These are phyloP conservation scores for Amphibolis antarctica DNA, from an alignment of 106 monocot genomes.

Conservation along the genomic window DNA sequence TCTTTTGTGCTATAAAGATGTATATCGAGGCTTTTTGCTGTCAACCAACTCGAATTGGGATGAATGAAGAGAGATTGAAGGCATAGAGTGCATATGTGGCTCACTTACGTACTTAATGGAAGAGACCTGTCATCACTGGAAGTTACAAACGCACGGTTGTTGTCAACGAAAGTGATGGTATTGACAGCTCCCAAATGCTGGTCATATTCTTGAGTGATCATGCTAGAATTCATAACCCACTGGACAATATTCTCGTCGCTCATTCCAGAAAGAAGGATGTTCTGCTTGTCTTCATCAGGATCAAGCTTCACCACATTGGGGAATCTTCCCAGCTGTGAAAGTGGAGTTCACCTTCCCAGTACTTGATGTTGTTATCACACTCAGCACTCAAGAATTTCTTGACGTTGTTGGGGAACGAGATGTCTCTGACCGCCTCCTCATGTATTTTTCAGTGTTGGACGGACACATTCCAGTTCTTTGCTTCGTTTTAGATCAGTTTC, in stretches of 20 bases:
- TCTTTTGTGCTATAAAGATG: constrained; percentile 96
- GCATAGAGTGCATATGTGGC: constrained; percentile 99
- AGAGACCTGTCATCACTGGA: constrained; percentile 93
- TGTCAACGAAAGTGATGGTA: constrained; percentile 97
- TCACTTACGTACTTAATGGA: constrained; percentile 98
- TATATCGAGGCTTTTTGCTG: constrained; percentile 97
- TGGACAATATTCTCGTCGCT: constrained; percentile 99
- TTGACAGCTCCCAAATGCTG: constrained; percentile 95
- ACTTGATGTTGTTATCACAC: constrained; percentile 90
- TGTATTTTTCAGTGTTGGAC: constrained; percentile 78
- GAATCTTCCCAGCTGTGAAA: constrained; percentile 88
- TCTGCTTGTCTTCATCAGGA: constrained; percentile 92
- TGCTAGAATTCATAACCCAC: constrained; percentile 89
- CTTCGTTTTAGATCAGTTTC: no score
- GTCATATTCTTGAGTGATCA: constrained; percentile 94
- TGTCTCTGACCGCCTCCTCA: constrained; percentile 89
- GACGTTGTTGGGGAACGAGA: constrained; percentile 88
- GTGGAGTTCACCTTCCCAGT: constrained; percentile 85
- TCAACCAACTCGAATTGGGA: constrained; percentile 87
- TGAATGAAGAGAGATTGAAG: constrained; percentile 82
- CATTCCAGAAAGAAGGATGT: constrained; percentile 88
- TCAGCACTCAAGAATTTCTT: constrained; percentile 81
- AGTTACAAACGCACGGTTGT: constrained; percentile 89
- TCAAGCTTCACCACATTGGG: constrained; percentile 96
- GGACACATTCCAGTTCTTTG: constrained; percentile 99